Evolutionary conservation across 305 asterid species (phyloP), one percentile per base, ranked within the genome.

Genomic region (Fraxinus angustifolia): DNA sequence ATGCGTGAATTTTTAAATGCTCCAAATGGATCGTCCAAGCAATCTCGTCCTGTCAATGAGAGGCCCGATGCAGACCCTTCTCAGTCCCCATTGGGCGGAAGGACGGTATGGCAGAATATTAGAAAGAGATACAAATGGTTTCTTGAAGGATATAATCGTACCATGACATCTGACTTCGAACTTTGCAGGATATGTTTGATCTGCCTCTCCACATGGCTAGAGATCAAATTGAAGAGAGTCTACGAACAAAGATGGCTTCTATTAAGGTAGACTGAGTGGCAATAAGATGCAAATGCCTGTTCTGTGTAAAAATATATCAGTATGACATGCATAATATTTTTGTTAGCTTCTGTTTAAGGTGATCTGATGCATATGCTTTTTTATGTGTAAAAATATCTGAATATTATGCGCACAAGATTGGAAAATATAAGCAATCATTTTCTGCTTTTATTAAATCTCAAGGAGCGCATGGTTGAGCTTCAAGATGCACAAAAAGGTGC

Each of bases 391-490:
- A 68, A 68, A 5, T 68, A 31, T 68, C 16, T 68, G 38, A 68
- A 12, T 68, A 34, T 6, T 17, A 28, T 3, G 74, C 31, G 36
- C 35, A 0, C 33, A 67, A 67, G 17, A 67, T 30, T 28, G 74
- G n/a, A 28, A 11, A 67, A 33, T 68, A 68, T 14, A 68, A 68
- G 74, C 38, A 68, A 35, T 70, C 11, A 53, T 56, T 45, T 75
- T 79, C 31, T 79, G 19, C 26, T 67, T 45, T 79, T 30, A 68
- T 79, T 23, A 68, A 77, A 82, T 82, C 81, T 86, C 89, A 87
- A 96, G 99, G 99, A 94, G 87, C 97, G 98, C 50, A 90, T 94
- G 97, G 89, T 87, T 90, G 98, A 93, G 87, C 93, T 94, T 68
- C 98, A 93, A 91, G 99, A 94, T 90, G 94, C 91, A 82, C 92